These are phyloP conservation scores for Penicillium flavigenum DNA, from an alignment of 495 filamentous ascomycete species.

Conservation along the genomic window DNA sequence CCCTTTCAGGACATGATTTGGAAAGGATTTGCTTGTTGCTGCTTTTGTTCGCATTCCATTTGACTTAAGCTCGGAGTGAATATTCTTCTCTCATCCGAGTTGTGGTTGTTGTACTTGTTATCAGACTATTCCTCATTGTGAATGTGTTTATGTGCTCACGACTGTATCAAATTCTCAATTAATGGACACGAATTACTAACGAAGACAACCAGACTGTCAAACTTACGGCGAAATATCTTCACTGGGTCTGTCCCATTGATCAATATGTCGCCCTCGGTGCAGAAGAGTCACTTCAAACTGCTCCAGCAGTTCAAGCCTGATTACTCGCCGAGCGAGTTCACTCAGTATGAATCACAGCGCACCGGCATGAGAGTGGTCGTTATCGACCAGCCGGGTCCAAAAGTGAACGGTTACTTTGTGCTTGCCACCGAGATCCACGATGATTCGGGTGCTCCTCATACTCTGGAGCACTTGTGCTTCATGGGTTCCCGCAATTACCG, in stretches of 20 bases:
- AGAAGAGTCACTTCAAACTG: constrained; percentile 66
- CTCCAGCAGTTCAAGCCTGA: constrained; percentile 83
- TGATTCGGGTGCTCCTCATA: constrained; percentile 93
- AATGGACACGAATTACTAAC: constrained; percentile 16
- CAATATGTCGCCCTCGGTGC: constrained; percentile 40
- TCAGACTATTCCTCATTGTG: constrained; percentile 2
- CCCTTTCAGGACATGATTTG: constrained; percentile 8
- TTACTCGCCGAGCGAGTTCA: constrained; percentile 81
- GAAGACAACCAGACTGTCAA: constrained; percentile 18
- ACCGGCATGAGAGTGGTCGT: constrained; percentile 94
- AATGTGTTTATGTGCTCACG: not conserved
- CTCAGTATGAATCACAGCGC: constrained; percentile 81
- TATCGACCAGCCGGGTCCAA: constrained; percentile 88
- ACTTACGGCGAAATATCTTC: constrained; percentile 26
- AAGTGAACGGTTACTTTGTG: constrained; percentile 90
- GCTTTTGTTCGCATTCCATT: constrained; percentile 11
- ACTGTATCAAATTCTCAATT: not conserved
- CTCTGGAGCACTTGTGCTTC: constrained; percentile 92
- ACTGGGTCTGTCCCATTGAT: constrained; percentile 27
- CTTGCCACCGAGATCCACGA: constrained; percentile 97
- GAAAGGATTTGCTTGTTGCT: not conserved
- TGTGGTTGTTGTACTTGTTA: constrained; percentile 2
- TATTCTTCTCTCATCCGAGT: not conserved
- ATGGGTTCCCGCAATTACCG: constrained; percentile 95
- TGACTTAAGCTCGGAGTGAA: not conserved